Conservation (phyloP, 1,284 basidiomycete species). For the Malassezia nana region DNA sequence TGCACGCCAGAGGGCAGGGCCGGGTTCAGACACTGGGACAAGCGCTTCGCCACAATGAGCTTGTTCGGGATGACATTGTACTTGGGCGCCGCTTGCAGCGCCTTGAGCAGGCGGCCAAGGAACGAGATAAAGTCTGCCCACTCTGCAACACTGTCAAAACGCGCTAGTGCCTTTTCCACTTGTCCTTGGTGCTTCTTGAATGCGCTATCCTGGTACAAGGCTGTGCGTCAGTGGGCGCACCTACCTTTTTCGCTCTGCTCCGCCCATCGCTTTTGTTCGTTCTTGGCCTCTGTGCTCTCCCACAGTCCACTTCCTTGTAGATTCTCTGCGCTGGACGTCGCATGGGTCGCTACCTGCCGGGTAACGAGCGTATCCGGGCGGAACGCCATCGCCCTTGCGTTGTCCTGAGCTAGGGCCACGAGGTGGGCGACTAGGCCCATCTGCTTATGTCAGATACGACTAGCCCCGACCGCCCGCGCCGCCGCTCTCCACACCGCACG, state of each 20-base stretch:
- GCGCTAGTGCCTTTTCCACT: conserved; percentile 81
- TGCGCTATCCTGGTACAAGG: conserved; percentile 62
- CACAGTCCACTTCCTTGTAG: conserved; percentile 16
- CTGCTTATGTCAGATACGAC: not conserved
- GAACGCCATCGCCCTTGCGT: conserved; percentile 4
- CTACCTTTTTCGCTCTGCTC: conserved; percentile 34
- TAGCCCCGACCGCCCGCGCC: not conserved
- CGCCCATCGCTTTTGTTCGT: conserved; percentile 42
- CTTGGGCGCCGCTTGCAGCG: conserved; percentile 77
- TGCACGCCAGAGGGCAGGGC: conserved; percentile 93
- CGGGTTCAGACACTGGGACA: conserved; percentile 93
- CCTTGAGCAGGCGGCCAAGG: conserved; percentile 85
- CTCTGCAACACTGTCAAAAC: conserved; percentile 92
- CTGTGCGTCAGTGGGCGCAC: conserved; percentile 3
- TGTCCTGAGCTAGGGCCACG: not conserved
- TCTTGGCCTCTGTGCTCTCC: conserved; percentile 37
- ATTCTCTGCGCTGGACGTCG: conserved; percentile 1
- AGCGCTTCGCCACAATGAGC: conserved; percentile 81
- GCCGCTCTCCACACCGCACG: not conserved
- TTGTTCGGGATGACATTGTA: conserved; percentile 94
- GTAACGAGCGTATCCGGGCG: conserved; percentile 16
- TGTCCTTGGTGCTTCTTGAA: conserved; percentile 87
- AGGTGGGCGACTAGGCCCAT: not conserved
- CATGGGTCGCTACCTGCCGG: conserved; percentile 6
- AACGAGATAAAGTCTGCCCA: conserved; percentile 99